These are phyloP conservation scores for Auricularia sp. DNA, from an alignment of 768 basidiomycete genomes.

Conservation along the genomic window DNA sequence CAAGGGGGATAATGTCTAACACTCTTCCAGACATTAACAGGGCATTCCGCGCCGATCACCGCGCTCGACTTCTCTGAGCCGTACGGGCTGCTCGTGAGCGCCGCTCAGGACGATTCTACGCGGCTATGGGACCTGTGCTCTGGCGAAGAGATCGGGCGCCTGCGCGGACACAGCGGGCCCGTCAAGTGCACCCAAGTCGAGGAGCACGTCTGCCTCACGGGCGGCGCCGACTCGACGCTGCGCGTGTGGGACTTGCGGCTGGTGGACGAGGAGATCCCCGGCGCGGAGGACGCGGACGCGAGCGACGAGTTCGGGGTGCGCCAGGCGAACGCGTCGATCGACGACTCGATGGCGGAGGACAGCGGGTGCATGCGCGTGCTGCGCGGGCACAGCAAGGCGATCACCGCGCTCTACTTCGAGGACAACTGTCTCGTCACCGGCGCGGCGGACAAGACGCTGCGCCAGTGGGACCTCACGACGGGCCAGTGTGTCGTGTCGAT, in stretches of 20 bases:
- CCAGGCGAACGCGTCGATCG: slow-evolving; percentile 48
- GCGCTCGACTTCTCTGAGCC: slow-evolving; percentile 95
- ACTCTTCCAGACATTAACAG: slow-evolving; percentile 56
- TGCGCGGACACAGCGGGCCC: slow-evolving; percentile 69
- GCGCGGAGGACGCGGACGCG: slow-evolving; percentile 26
- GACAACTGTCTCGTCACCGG: slow-evolving; percentile 93
- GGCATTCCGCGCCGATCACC: slow-evolving; percentile 71
- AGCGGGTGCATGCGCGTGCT: slow-evolving; percentile 63
- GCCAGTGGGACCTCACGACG: slow-evolving; percentile 95
- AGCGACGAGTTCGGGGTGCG: slow-evolving; percentile 46
- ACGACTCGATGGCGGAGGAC: slow-evolving; percentile 16
- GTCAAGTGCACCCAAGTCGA: slow-evolving; percentile 93
- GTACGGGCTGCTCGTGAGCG: slow-evolving; percentile 85
- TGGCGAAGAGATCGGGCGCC: slow-evolving; percentile 75
- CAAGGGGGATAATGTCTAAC: background rate
- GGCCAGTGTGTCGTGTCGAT: slow-evolving; percentile 98
- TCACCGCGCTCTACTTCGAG: slow-evolving; percentile 92
- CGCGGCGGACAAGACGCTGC: slow-evolving; percentile 94
- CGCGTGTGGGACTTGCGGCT: slow-evolving; percentile 84
- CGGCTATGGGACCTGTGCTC: slow-evolving; percentile 91
- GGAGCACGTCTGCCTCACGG: slow-evolving; percentile 81
- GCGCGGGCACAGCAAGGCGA: slow-evolving; percentile 87
- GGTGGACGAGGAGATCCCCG: slow-evolving; percentile 54
- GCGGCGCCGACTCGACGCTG: slow-evolving; percentile 76
- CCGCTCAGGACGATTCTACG: slow-evolving; percentile 77